Evolutionary conservation across 371 early-diverging fungal genomes (phyloP).

Genomic region (Rhizopus microsporus): DNA sequence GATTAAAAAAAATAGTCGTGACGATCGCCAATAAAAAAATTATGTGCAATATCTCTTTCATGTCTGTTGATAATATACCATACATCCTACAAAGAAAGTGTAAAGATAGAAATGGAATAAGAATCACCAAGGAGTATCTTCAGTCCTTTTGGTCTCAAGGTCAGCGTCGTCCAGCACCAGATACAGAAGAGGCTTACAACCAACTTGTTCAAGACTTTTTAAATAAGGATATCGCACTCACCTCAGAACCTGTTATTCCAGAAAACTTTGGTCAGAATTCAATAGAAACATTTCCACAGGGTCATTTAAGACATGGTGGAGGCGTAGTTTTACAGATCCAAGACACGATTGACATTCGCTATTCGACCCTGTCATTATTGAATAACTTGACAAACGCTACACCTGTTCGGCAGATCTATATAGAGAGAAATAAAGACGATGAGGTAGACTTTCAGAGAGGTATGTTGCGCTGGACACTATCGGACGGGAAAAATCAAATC

Average conservation of each 20-base stretch:
- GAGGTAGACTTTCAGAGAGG: slow-evolving; percentile 34
- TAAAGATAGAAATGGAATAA: slow-evolving; percentile 26
- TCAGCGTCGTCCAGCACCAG: neutral
- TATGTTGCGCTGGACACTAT: slow-evolving; percentile 35
- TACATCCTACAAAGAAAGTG: slow-evolving; percentile 21
- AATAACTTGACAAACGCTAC: slow-evolving; percentile 22
- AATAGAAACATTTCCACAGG: slow-evolving; percentile 26
- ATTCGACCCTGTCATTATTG: slow-evolving; percentile 33
- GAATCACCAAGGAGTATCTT: slow-evolving; percentile 25
- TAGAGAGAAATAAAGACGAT: slow-evolving; percentile 15
- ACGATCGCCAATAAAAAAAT: neutral
- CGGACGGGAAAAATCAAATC: slow-evolving; percentile 37
- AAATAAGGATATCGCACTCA: slow-evolving; percentile 26
- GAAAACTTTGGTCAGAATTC: slow-evolving; percentile 17
- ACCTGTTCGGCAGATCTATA: slow-evolving; percentile 34
- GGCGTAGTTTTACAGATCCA: slow-evolving; percentile 42
- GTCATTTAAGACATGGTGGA: slow-evolving; percentile 14
- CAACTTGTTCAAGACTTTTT: slow-evolving; percentile 26
- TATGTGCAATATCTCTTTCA: neutral
- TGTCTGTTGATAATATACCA: slow-evolving; percentile 19
- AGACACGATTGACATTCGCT: slow-evolving; percentile 33
- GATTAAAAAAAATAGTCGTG: slow-evolving; percentile 3
- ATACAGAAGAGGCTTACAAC: slow-evolving; percentile 20
- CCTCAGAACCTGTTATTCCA: slow-evolving; percentile 31
- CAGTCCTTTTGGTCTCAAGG: slow-evolving; percentile 18